Base-by-base conservation (phyloP, 768 basidiomycete genomes). In the Hydnum rufescens region DNA sequence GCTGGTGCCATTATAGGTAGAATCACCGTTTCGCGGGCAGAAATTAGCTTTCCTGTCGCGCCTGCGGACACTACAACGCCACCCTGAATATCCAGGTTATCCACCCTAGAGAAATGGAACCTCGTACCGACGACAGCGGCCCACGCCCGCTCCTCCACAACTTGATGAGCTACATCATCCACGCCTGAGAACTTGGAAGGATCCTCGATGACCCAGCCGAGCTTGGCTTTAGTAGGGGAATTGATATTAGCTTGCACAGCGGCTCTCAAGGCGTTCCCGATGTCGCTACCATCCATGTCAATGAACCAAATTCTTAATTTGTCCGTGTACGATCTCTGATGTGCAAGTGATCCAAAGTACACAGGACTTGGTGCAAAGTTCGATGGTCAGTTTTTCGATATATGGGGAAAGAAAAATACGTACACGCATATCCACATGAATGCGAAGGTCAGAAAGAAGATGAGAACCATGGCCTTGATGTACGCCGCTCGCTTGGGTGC, bases 141-240 rank as follows among this genome's bases (percentile, higher is more conserved):
- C 71, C 71, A 73, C 1, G 61, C 61, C 2, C 63, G 59, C 46
- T 71, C 66, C 19, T 70, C 57, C 3, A 68, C 55, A 3, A 73
- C 57, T 31, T 64, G 62, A 4, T 64, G 16, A 8, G 59, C 62
- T 39, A 72, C 59, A 36, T 60, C 59, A 3, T 62, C 55, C 47
- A 64, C 57, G 16, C 58, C 60, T 0, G 64, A 58, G 32, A 60
- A 60, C 4, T 60, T 54, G 3, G 58, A 53, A 0, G 59, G 52
- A 1, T 58, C 55, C 6, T 61, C 58, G 19, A 52, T 42, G 29
- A 59, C 57, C 59, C 64, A 66, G 26, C 60, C 58, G 4, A 66
- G 56, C 51, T 60, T 57, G 16, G 57, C 52, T 47, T 59, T 13
- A 13, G 44, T 47, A 13, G 13, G 13, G 16, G 8, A 13, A 13